Evolutionary conservation across 1,284 basidiomycete species (phyloP).

Genomic region (Vanrija humicola): DNA sequence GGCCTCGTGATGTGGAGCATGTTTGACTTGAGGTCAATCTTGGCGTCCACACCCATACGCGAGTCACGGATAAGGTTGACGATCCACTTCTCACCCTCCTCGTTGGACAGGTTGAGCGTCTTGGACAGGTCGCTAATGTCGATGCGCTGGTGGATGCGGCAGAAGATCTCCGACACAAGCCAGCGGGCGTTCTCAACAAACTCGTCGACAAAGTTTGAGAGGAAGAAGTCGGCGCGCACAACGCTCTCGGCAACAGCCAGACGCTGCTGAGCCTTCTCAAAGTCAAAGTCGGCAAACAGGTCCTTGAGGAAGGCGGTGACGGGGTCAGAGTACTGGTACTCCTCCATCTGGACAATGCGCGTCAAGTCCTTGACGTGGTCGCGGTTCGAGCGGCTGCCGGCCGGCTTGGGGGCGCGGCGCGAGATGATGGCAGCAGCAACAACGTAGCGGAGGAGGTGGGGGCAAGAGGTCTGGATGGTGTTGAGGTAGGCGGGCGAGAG

Average conservation of each 20-base stretch:
- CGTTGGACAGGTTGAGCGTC: conserved; percentile 81
- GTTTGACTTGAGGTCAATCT: conserved; percentile 96
- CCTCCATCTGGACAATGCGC: conserved; percentile 85
- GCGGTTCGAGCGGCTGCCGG: conserved; percentile 54
- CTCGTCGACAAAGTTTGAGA: conserved; percentile 81
- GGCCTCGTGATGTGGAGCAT: conserved; percentile 93
- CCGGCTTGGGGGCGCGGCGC: conserved; percentile 58
- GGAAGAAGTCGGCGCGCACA: conserved; percentile 89
- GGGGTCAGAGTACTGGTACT: conserved; percentile 92
- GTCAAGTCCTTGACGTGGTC: conserved; percentile 84
- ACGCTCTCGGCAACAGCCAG: conserved; percentile 76
- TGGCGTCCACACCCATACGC: conserved; percentile 88
- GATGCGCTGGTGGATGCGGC: conserved; percentile 92
- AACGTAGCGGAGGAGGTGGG: conserved; percentile 94
- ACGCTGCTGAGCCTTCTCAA: conserved; percentile 80
- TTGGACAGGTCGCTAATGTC: conserved; percentile 93
- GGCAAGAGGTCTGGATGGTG: conserved; percentile 91
- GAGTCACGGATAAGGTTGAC: conserved; percentile 97
- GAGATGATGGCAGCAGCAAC: conserved; percentile 88
- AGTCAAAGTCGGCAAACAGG: conserved; percentile 89
- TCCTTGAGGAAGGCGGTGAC: conserved; percentile 90
- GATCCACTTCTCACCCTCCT: conserved; percentile 99
- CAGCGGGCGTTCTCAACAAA: conserved; percentile 95
- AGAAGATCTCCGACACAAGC: conserved; percentile 94
- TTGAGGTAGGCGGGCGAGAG: conserved; percentile 93